Evolutionary conservation across 2,329 filamentous ascomycete genomes (phyloP), one percentile per base, ranked within the genome.

Genomic region (Verticillium klebahnii): DNA sequence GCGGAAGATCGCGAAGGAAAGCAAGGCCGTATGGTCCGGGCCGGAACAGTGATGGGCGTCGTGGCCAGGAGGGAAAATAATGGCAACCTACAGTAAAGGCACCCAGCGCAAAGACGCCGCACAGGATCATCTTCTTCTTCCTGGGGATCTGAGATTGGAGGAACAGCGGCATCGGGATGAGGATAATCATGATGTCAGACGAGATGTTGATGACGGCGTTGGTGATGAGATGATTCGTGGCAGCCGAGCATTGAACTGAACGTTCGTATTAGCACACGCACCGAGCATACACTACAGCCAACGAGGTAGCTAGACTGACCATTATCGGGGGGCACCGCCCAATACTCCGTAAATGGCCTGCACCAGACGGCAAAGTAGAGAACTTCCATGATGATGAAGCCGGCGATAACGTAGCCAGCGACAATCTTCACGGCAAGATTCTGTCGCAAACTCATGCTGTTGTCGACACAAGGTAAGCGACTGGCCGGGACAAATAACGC

Each of bases 121-220:
- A 75, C 1, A 88, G 76, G 1, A 85, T 75, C 0, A 80, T 60
- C 70, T 87, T 88, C 67, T 84, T 80, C 68, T 78, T 82, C 1
- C 75, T 50, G 6, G 77, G 73, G 2, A 88, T 74, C 56, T 80
- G 77, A 1, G 85, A 78, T 31, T 77, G 77, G 12, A 82, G 65
- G 31, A 88, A 75, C 31, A 82, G 66, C 2, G 85, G 84, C 64
- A 88, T 76, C 1, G 85, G 84, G 23, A 88, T 80, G 3, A 78
- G 68, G 32, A 88, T 80, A 69, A 89, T 87, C 73, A 84, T 78
- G 2, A 86, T 40, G 65, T 88, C 86, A 31, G 84, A 86, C 2
- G 82, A 80, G 57, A 88, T 81, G 66, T 89, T 88, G 68, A 88
- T 80, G 4, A 79, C 76, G 1, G 82, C 80, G 62, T 87, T 85